A percentile compares a stretch with the other conserved stretches of the same genome.
Conservation (phyloP, 257 asterid genomes). For the Gynochthodes officinalis region DNA sequence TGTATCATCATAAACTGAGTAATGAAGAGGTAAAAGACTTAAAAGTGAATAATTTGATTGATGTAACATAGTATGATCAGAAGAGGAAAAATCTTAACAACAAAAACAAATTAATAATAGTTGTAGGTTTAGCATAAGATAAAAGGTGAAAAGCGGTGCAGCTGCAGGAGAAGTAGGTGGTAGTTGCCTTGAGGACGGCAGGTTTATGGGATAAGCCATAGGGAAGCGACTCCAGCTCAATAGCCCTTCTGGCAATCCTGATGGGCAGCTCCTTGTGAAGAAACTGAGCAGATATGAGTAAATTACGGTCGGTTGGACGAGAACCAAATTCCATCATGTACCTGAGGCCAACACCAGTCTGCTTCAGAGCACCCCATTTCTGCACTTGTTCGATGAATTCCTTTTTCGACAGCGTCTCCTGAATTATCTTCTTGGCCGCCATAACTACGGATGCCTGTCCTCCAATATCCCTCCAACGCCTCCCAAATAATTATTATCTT, state of each 20-base stretch:
- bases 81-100: too few relatives aligned
- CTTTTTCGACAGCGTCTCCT: constrained; percentile 40
- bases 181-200: constrained; percentile 66
- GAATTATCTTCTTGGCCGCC: constrained; percentile 79
- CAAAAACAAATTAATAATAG: too few relatives aligned
- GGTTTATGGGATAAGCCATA: constrained; percentile 72
- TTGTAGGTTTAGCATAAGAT: too few relatives aligned
- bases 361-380: constrained; percentile 75
- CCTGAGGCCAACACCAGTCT: constrained; percentile 79
- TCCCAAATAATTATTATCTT: too few relatives aligned
- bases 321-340: constrained; percentile 96
- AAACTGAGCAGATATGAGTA: constrained; percentile 77
- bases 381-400: constrained; percentile 61
- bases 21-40: too few relatives aligned
- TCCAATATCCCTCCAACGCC: too few relatives aligned
- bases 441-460: too few relatives aligned
- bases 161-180: too few relatives aligned
- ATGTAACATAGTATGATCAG: too few relatives aligned
- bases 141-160: too few relatives aligned
- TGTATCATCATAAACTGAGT: too few relatives aligned
- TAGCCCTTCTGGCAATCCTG: constrained; percentile 84
- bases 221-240: constrained; percentile 81
- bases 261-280: constrained; percentile 84
- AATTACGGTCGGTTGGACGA: constrained; percentile 56
- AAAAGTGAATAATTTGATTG: too few relatives aligned